Evolutionary conservation across 2,329 filamentous ascomycete genomes (phyloP).

Genomic region (Stylonectria norvegica): DNA sequence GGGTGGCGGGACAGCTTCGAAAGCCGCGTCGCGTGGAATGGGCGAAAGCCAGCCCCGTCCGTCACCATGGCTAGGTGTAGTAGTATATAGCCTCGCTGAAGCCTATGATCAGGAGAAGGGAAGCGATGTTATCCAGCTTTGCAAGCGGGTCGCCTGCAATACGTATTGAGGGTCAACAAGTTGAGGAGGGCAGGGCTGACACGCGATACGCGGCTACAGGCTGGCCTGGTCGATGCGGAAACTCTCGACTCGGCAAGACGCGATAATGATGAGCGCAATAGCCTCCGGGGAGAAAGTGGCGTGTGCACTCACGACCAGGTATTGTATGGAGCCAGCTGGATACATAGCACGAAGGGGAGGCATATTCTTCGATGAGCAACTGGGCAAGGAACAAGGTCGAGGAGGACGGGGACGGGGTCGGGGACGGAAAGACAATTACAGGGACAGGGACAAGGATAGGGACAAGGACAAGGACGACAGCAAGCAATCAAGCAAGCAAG

Average conservation of each 20-base stretch:
- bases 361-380: too few species aligned
- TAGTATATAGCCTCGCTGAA: conserved; percentile 14
- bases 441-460: conserved; percentile 1
- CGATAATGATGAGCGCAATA: conserved; percentile 28
- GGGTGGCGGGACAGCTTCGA: conserved; percentile 15
- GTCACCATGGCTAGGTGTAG: conserved; percentile 13
- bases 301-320: conserved; percentile 16
- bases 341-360: not conserved
- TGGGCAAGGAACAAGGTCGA: not conserved
- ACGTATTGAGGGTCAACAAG: conserved; percentile 16
- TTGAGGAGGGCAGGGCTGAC: conserved; percentile 27
- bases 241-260: conserved; percentile 23
- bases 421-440: too few species aligned
- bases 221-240: conserved; percentile 20
- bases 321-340: conserved; percentile 8
- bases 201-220: conserved; percentile 27
- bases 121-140: not conserved
- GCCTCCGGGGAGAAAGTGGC: conserved; percentile 26
- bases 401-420: too few species aligned
- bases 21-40: conserved; percentile 20
- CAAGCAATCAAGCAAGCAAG: conserved; percentile 2
- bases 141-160: conserved; percentile 7
- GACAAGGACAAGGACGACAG: conserved; percentile 2
- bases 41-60: conserved; percentile 13
- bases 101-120: not conserved